Percentiles rank a stretch among this genome's conserved stretches.
Evolutionary conservation across 164 flowering plant genomes (phyloP).

Genomic region (Stephania yunnanensis): DNA sequence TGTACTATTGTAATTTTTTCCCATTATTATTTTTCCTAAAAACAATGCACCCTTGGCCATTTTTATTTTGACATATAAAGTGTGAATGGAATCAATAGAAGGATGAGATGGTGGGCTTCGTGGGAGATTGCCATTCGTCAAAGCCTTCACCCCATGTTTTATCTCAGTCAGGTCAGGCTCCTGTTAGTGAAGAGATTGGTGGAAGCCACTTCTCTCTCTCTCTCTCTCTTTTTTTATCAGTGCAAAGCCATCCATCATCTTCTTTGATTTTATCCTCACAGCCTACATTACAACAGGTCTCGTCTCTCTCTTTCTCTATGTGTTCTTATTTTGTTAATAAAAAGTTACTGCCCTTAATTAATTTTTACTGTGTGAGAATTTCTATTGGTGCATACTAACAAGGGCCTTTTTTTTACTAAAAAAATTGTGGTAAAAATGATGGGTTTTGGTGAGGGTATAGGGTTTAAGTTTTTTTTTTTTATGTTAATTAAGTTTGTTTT

Average conservation of each 20-base stretch:
- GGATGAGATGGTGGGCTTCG: slow-evolving; percentile 17
- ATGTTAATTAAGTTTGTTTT: background rate
- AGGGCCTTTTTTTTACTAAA: too few species aligned
- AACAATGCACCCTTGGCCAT: too few species aligned
- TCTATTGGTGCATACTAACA: too few species aligned
- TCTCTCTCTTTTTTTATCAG: background rate
- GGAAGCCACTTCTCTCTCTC: slow-evolving; percentile 17
- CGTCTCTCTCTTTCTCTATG: background rate
- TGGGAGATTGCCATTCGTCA: slow-evolving; percentile 30
- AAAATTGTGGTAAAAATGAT: background rate
- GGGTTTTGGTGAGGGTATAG: background rate
- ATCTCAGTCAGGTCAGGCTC: slow-evolving; percentile 10
- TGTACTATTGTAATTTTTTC: too few species aligned
- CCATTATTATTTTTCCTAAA: too few species aligned
- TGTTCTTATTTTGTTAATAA: background rate
- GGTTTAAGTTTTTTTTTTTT: background rate
- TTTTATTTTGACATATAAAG: background rate
- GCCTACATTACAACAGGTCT: background rate
- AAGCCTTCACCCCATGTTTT: slow-evolving; percentile 6
- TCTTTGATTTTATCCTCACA: slow-evolving; percentile 14
- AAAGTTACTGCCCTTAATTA: background rate
- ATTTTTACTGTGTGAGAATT: background rate
- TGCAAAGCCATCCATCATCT: slow-evolving; percentile 8
- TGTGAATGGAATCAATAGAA: slow-evolving; percentile 33
- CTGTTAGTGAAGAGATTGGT: slow-evolving; percentile 27